Percentiles rank a stretch among this genome's conserved stretches.
Evolutionary conservation across 1,284 basidiomycete genomes (phyloP).

Genomic region (Leccinum pseudoinsigne): DNA sequence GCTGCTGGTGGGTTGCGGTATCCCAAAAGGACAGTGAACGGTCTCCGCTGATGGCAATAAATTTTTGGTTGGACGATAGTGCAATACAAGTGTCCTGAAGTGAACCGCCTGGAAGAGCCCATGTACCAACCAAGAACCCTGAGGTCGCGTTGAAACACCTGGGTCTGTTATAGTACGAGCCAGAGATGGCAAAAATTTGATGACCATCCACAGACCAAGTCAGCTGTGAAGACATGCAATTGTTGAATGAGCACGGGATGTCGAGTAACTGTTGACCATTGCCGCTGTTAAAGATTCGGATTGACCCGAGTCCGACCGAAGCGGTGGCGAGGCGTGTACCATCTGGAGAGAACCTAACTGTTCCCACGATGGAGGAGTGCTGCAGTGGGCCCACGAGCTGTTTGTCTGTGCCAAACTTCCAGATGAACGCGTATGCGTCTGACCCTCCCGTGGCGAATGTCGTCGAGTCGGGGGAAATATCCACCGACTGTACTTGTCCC

Average conservation of each 20-base stretch:
- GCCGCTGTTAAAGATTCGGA: neutral
- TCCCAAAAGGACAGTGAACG: neutral
- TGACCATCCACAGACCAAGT: neutral
- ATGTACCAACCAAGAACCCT: neutral
- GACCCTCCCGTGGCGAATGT: too few relatives aligned
- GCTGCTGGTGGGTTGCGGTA: neutral
- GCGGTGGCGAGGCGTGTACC: slow-evolving; percentile 7
- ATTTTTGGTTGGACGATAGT: neutral
- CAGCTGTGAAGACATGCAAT: fast-evolving
- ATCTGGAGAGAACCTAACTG: neutral
- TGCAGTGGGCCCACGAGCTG: too few relatives aligned
- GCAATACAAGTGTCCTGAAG: neutral
- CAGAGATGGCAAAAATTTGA: neutral
- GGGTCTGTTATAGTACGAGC: neutral
- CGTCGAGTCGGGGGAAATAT: too few relatives aligned
- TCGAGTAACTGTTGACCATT: neutral
- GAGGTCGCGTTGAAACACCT: neutral
- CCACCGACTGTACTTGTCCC: too few relatives aligned
- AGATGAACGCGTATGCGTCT: too few relatives aligned
- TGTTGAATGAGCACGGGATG: neutral
- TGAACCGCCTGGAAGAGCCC: neutral
- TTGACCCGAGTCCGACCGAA: neutral
- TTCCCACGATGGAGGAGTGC: neutral
- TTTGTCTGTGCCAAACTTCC: too few relatives aligned
- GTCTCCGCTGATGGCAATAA: neutral